Percentiles rank a stretch among this genome's conserved stretches.
Evolutionary conservation across 176 grass and related monocot species (phyloP).

Genomic region (Pharus latifolius): DNA sequence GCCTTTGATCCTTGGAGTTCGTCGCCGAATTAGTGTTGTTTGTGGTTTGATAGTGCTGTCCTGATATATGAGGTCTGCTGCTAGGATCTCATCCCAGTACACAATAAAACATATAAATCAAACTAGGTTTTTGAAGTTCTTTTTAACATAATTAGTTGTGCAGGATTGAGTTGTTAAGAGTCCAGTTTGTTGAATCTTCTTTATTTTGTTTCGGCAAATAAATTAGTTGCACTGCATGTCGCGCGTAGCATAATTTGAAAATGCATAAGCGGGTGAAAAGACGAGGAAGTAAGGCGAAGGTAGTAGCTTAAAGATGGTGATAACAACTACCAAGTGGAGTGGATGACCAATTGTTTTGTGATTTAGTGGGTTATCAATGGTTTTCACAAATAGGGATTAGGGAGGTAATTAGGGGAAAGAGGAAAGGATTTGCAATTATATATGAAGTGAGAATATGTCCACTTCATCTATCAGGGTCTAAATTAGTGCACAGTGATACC

Average conservation of each 20-base stretch:
- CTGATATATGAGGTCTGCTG: neutral
- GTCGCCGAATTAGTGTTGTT: neutral
- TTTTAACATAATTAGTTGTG: no score
- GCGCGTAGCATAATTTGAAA: neutral
- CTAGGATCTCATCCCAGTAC: neutral
- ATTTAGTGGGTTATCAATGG: neutral
- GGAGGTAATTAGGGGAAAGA: neutral
- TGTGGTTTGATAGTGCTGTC: neutral
- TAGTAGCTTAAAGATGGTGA: neutral
- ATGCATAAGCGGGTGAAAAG: neutral
- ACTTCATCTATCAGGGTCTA: neutral
- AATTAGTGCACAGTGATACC: neutral
- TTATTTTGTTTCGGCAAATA: neutral
- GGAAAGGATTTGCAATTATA: neutral
- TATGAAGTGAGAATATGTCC: neutral
- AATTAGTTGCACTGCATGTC: neutral
- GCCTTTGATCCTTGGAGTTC: neutral
- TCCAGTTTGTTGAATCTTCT: neutral
- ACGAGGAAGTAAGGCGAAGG: neutral
- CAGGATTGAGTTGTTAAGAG: neutral
- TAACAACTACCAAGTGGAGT: neutral
- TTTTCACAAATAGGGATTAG: neutral
- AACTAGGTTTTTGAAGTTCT: no score
- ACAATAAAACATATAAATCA: no score
- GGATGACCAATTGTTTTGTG: neutral